These are phyloP conservation scores for Wickerhamiella galacta DNA, from an alignment of 805 yeast species.

Conservation along the genomic window DNA sequence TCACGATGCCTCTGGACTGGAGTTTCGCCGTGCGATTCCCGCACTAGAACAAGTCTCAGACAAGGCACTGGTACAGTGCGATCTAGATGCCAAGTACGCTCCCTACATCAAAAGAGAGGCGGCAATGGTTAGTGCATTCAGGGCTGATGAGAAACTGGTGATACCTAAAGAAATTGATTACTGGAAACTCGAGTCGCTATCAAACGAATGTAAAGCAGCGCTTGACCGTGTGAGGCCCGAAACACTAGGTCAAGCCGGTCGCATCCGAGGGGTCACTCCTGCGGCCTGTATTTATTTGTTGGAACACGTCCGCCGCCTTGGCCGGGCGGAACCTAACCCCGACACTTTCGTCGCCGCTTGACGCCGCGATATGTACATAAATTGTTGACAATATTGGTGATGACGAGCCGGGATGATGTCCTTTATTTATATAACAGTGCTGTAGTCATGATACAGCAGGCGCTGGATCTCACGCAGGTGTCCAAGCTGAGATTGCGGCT, in stretches of 20 bases:
- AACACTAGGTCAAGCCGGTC: constrained; percentile 87
- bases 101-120: constrained; percentile 65
- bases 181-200: constrained; percentile 39
- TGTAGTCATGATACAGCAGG: background rate
- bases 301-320: constrained; percentile 15
- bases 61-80: constrained; percentile 41
- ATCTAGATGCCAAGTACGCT: constrained; percentile 67
- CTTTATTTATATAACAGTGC: background rate
- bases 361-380: background rate
- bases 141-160: constrained; percentile 59
- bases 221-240: constrained; percentile 65
- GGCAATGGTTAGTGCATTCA: constrained; percentile 56
- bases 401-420: background rate
- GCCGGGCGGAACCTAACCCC: background rate
- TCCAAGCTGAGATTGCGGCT: background rate
- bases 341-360: background rate
- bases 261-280: constrained; percentile 91
- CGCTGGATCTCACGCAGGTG: background rate
- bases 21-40: constrained; percentile 23
- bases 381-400: background rate
- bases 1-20: constrained; percentile 54
- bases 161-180: constrained; percentile 62
- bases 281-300: constrained; percentile 75
- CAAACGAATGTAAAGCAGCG: constrained; percentile 54
- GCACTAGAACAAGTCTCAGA: constrained; percentile 24